Base-by-base conservation (phyloP, 73 alveolate genomes). In the Blepharisma japonicum region DNA sequence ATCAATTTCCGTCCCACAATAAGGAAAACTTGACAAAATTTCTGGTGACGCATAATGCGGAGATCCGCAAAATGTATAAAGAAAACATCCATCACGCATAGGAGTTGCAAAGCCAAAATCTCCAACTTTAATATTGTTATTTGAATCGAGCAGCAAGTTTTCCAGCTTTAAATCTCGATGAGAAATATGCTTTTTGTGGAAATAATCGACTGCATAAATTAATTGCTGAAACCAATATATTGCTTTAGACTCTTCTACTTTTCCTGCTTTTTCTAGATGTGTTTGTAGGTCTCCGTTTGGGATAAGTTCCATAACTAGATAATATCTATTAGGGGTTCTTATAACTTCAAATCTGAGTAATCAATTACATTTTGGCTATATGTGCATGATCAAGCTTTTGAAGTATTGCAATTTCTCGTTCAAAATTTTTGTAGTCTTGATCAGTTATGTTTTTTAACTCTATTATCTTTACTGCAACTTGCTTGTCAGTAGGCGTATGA, bases 41-140 rank as follows among this genome's bases (percentile, higher is more conserved):
- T 95, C 99, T n/a, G 99, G 99, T 0, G 98, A 94, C 56, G 97
- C 97, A 78, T 93, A 95, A 77, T 94, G 84, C 6, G 97, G 97
- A 18, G 97, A 91, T 9, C 99, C 99, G 54, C 98, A 92, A 9
- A 93, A 89, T 50, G 98, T 94, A 79, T 86, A 82, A 54, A 94
- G 82, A 79, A 79, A 85, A 71, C 81, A 82, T 11, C 94, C 94
- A 66, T 94, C 98, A 23, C 87, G 20, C 96, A 86, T 68, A 0
- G 68, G 53, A 77, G 77, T 82, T n/a, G 77, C 23, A n/a, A 93
- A 82, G 25, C 98, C 98, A 71, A 92, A 92, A 81, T 92, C 98
- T 4, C 92, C 95, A 14, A 92, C 80, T 79, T 92, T 92, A 51
- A 92, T 61, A 56, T 88, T 84, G 78, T 83, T 81, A 42, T 90